Evolutionary conservation across 495 filamentous ascomycete genomes (phyloP), one percentile per base, ranked within the genome.

Genomic region (Entonaema liquescens): DNA sequence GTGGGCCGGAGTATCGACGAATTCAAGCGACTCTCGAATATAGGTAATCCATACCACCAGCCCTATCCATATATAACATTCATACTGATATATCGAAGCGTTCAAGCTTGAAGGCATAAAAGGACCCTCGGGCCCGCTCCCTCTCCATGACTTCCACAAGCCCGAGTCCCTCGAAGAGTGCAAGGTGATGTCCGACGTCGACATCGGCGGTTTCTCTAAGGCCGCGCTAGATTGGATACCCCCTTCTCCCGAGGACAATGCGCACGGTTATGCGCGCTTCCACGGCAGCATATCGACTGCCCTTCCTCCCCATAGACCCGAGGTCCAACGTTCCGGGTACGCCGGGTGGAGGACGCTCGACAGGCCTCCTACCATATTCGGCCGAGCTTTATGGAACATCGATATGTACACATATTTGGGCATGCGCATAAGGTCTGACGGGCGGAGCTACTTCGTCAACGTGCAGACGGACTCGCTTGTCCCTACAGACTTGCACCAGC

Each of bases 401-500:
- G 94, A 97, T 65, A 90, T 90, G 2, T 97, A 97, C 79, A 78
- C 85, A 5, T 98, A 93, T 79, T 88, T 98, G 7, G 96, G 92
- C 0, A 78, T 99, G 74, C 90, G 94, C n/a, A 84, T 98, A 69
- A 95, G 93, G 78, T 93, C 91, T 25, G 96, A 98, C 79, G 94
- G 95, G 12, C 83, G 95, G 8, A 90, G 91, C 69, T 99, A 98
- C 80, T 93, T 95, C 56, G 89, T 99, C 55, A 99, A 99, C 78
- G 82, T 99, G 38, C 96, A 98, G 83, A 97, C 93, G 9, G 95
- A 99, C 67, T 91, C 91, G 1, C 88, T 98, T 59, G 91, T 97
- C 52, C 89, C 93, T 35, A 95, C 94, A 3, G 95, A 99, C 80
- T 84, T 99, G 64, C 96, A 98, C 79, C 95, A 99, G 80, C 96